Evolutionary conservation across 441 rosid genomes (phyloP), one percentile per base, ranked within the genome.

Genomic region (Jatropha multifida): DNA sequence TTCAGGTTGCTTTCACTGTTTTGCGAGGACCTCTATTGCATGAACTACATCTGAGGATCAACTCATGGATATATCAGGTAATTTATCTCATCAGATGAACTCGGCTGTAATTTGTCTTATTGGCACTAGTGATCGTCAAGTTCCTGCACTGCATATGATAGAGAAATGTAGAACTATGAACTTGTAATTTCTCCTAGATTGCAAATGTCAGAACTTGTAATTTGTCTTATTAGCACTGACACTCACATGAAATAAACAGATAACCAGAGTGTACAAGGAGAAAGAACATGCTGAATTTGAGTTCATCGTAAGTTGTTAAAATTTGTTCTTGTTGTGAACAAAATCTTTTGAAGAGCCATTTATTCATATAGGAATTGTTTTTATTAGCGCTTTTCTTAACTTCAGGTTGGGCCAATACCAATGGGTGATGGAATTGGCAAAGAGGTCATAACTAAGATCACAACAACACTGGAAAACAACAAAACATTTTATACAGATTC

Each of bases 51-150:
- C 93, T 91, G 82, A 82, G 75, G 78, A 85, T 92, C 82, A 91
- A 84, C 80, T 79, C 92, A n/a, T 96, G 97, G 97, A 89, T 94
- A 85, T 92, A 90, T 84, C 96, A 94, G 97, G 98, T 95, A 64
- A 63, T 67, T 65, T n/a, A 59, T 72, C 76, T 37, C 12, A 64
- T 69, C 9, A 68, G 51, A 17, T 20, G 32, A 20, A 55, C 74
- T 46, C 15, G 44, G 55, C 72, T 40, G 55, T 72, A 59, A 17
- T 27, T 61, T 81, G 38, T 18, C 71, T 51, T 54, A 20, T 63
- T 74, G 3, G 2, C 2, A 32, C 49, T 66, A 32, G 10, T 14
- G 4, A 44, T 18, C 46, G 41, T 23, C 7, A 13, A 44, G 60
- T 49, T 64, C 49, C 51, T 41, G 59, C 58, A 6, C 60, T 48